Base-by-base conservation (phyloP, 2,329 filamentous ascomycete genomes). In the Claviceps maximensis region DNA sequence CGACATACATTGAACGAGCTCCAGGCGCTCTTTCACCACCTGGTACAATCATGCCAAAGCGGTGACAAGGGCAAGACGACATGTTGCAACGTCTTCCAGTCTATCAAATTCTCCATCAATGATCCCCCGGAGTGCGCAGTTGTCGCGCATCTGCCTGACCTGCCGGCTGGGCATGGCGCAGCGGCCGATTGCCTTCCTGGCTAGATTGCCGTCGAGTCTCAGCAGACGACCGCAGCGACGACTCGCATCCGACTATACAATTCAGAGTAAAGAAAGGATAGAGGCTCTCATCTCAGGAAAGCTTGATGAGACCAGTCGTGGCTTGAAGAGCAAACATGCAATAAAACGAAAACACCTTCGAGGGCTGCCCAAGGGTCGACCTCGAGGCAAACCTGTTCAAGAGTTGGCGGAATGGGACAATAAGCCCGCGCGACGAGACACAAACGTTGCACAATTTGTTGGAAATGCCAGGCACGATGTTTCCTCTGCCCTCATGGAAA, bases 111-210 rank as follows among this genome's bases (percentile, higher is more conserved):
- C 38, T 46, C 25, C 13, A 49, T 59, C 60, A 55, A 72, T 72
- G 69, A 60, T 71, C 57, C 64, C 67, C 21, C 65, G 65, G 57
- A 63, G 63, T 54, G 59, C 55, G 9, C 58, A 61, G 50, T 59
- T 63, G 55, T 62, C 66, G 62, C 65, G 62, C 40, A 59, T 69
- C 36, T 69, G 67, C 56, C 58, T 63, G 47, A 60, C 60, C 60
- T 71, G 69, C 56, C 64, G 65, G 45, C 58, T 60, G 23, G 60
- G 64, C 53, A 53, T 70, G 19, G 51, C 58, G 2, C 61, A 58
- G 47, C 60, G 59, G 57, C 58, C 54, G 38, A 49, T 56, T 9
- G 46, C 51, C 3, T 47, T 51, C 4, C 38, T 9, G 31, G 51
- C 54, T 53, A 6, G 27, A 31, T 38, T 29, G 58, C 29, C 57